Conservation (phyloP, 495 filamentous ascomycete species). For the Trichoderma virens region DNA sequence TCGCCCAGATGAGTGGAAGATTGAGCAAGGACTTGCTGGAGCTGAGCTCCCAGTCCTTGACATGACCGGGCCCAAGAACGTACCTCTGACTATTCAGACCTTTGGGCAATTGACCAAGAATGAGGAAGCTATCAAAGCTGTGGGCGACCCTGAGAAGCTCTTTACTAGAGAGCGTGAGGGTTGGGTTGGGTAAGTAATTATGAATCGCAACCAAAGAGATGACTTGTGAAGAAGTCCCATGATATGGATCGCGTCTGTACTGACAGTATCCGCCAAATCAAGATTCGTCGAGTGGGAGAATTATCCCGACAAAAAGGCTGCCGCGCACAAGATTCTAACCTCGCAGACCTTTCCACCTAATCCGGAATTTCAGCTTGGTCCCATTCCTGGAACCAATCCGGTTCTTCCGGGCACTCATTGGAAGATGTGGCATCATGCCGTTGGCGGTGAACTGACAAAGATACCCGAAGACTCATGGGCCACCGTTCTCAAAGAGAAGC, state of each 20-base stretch:
- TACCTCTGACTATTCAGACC: background rate
- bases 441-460: slow-evolving; percentile 34
- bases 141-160: background rate
- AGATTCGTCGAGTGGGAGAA: slow-evolving; percentile 63
- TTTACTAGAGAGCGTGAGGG: slow-evolving; percentile 20
- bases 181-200: background rate
- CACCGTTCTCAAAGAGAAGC: slow-evolving; percentile 52
- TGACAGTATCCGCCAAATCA: background rate
- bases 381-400: slow-evolving; percentile 55
- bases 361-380: slow-evolving; percentile 53
- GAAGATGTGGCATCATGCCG: slow-evolving; percentile 57
- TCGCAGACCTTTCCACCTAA: slow-evolving; percentile 47
- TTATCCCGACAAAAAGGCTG: slow-evolving; percentile 56
- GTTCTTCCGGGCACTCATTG: slow-evolving; percentile 53
- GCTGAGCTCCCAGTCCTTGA: background rate
- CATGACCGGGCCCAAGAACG: background rate
- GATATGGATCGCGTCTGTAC: background rate
- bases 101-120: background rate
- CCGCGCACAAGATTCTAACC: slow-evolving; percentile 48
- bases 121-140: background rate
- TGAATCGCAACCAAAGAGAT: background rate
- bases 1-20: background rate
- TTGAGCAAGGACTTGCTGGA: background rate
- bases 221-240: no score
- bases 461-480: slow-evolving; percentile 51